Base-by-base conservation (phyloP, 768 basidiomycete genomes). In the Porphyrellus cyaneotinctus region DNA sequence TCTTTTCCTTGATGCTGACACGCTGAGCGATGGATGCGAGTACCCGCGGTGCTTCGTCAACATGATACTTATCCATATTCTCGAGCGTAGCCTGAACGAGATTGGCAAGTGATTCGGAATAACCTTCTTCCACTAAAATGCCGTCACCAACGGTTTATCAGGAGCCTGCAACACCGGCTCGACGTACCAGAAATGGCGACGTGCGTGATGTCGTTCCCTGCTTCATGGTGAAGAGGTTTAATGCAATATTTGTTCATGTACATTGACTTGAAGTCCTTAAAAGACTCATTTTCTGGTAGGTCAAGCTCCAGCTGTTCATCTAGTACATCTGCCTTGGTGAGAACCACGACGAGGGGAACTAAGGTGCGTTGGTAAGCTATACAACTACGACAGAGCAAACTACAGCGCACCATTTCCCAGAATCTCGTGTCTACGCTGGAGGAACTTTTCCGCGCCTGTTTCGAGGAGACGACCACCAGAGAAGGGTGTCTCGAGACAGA, bases 401-500 rank as follows among this genome's bases (percentile, higher is more conserved):
- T 18, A 11, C 4, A 23, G 10, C 32, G 15, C 10, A 60, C 58
- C 31, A 1, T 57, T 13, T 7, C 59, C 59, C 5, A 60, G 31
- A 7, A 57, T 52, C 17, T 57, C 39, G 0, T 26, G 4, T 22
- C 47, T 61, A 6, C 12, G 23, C 20, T 38, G 13, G 10, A 60
- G 26, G 28, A 60, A 60, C 12, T 11, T 35, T 33, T 57, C 59
- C 26, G 56, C 43, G 2, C 58, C 58, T 17, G 33, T 31, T 17
- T 61, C 59, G 9, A 61, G 53, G 23, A 61, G 43, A 49, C 54
- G 54, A 23, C 54, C 58, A 9, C 58, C 58, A 8, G 49, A 38
- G 12, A 46, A 49, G 13, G 59, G 59, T 39, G 49, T 43, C 17
- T 61, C 58, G 9, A 59, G 49, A 15, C 58, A 59, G 32, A 59